Evolutionary conservation across 305 asterid genomes (phyloP).

Genomic region (Caryopteris hybrid): DNA sequence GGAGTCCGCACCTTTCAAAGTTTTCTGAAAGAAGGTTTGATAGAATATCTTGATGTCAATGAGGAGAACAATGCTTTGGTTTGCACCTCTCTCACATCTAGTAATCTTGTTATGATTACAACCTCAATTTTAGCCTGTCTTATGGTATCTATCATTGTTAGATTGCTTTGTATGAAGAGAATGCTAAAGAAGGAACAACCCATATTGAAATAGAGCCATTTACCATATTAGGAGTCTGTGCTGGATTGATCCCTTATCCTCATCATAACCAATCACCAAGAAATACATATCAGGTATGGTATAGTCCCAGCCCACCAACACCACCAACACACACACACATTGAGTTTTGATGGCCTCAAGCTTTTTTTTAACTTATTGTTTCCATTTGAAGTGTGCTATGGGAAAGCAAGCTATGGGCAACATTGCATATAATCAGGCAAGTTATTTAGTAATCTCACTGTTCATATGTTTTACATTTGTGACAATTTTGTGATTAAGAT

Average conservation of each 20-base stretch:
- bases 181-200: conserved; percentile 72
- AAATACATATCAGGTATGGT: conserved; percentile 88
- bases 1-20: conserved; percentile 81
- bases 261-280: conserved; percentile 99
- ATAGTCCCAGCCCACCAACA: too few species aligned
- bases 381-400: conserved; percentile 84
- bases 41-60: conserved; percentile 96
- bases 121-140: conserved; percentile 17
- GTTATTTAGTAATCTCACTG: conserved; percentile 8
- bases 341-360: conserved; percentile 6
- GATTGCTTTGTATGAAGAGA: conserved; percentile 89
- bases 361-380: conserved; percentile 8
- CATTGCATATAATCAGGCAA: conserved; percentile 91
- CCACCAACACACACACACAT: too few species aligned
- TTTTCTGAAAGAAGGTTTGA: conserved; percentile 79
- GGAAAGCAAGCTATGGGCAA: conserved; percentile 99
- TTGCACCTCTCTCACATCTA: conserved; percentile 20
- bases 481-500: conserved; percentile 2
- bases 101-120: not conserved
- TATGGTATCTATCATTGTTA: conserved; percentile 27
- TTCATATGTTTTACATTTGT: not conserved
- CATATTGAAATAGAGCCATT: conserved; percentile 98
- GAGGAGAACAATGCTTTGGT: conserved; percentile 98
- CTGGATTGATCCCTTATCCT: conserved; percentile 98
- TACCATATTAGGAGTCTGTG: conserved; percentile 85